These are phyloP conservation scores for Neurospora sp. DNA, from an alignment of 2,329 filamentous ascomycete species.

Conservation along the genomic window DNA sequence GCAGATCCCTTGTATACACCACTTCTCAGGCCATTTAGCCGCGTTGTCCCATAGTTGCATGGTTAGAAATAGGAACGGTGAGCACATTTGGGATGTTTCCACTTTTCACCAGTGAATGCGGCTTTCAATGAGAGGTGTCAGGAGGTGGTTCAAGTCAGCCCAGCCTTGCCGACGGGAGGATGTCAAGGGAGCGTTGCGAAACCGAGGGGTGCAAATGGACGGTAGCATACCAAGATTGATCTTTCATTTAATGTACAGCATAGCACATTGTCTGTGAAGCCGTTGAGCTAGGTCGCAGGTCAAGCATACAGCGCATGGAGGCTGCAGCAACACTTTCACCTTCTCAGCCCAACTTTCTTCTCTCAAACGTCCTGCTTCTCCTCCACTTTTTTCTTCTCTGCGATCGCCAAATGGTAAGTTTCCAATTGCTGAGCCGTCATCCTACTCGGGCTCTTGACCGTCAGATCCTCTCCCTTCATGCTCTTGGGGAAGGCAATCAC, in stretches of 20 bases:
- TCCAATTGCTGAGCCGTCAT: slow-evolving; percentile 48
- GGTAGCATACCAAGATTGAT: background rate
- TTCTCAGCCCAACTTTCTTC: background rate
- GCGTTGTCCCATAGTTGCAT: background rate
- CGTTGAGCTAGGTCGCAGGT: background rate
- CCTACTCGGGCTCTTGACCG: slow-evolving; percentile 66
- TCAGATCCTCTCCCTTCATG: slow-evolving; percentile 75
- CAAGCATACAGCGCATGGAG: background rate
- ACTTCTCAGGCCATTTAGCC: background rate
- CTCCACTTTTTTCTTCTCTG: slow-evolving; percentile 2
- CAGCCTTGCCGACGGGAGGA: background rate
- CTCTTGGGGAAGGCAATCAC: slow-evolving; percentile 97
- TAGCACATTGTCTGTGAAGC: background rate
- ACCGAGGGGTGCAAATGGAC: background rate
- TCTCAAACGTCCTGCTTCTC: background rate
- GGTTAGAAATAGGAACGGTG: background rate
- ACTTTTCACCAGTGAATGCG: background rate
- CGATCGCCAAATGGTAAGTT: slow-evolving; percentile 33
- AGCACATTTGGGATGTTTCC: no score
- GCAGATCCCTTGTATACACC: background rate
- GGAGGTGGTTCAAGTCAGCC: background rate
- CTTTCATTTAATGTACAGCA: background rate
- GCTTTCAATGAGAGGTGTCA: background rate
- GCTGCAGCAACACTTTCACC: background rate
- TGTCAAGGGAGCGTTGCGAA: background rate